Base-by-base conservation (phyloP, 2,329 filamentous ascomycete species). In the Zasmidium cellare region DNA sequence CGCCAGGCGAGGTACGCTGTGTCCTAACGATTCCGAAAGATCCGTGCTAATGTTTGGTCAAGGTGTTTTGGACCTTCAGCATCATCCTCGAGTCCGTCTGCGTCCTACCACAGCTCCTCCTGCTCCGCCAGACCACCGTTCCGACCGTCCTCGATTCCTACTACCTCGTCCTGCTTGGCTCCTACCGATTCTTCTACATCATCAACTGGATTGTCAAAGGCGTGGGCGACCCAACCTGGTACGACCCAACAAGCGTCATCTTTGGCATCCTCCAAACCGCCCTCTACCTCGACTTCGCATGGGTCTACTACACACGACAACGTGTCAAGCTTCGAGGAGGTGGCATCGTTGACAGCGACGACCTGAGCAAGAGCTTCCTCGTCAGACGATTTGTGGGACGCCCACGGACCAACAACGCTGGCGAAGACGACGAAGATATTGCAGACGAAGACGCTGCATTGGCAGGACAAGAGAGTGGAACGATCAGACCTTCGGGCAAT, bases 131-230 rank as follows among this genome's bases (percentile, higher is more conserved):
- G 75, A 97, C 93, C n/a, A 92, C 87, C 23, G 91, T 97, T 0
- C 93, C 93, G 0, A 97, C 93, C 50, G 93, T 97, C 48, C 92
- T 97, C 76, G 91, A 96, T 74, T 96, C 91, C n/a, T 96, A 90
- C 77, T 97, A 97, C 75, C 89, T 97, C 55, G 80, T 94, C 51
- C 87, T 91, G 0, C 84, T 97, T 1, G 93, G 92, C 35, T 88
- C 88, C 12, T 97, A 97, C 77, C 90, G 93, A 57, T 90, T 82
- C 50, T 84, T 97, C 61, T 97, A 97, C 76, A 87, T 96, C 60
- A 75, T 96, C 49, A 97, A 96, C 74, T 97, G 93, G 93, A 87
- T 97, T 66, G 64, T 75, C 85, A 62, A 57, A 22, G 51, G 58
- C 20, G 86, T 89, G 67, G 79, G 80, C 9, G 78, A 80, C 25